Base-by-base conservation (phyloP, 805 yeast genomes). In the Metschnikowia lachancei region DNA sequence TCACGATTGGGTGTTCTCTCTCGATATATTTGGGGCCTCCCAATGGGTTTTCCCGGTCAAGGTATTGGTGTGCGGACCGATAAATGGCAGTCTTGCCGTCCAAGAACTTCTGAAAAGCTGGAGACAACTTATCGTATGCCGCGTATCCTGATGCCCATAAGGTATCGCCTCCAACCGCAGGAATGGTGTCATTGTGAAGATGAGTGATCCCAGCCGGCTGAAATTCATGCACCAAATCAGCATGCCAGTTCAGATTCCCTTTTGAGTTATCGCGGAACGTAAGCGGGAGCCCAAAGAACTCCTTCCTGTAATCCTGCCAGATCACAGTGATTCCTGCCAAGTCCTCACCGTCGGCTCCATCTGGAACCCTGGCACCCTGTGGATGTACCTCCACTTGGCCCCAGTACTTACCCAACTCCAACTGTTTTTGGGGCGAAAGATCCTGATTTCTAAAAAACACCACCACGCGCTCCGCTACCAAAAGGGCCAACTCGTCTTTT, bases 161-260 rank as follows among this genome's bases (percentile, higher is more conserved):
- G 13, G 83, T 79, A 57, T 79, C 83, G 49, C 83, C 83, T 39
- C 82, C 82, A 26, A 69, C 71, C 1, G 56, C 56, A 6, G 81
- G 80, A 26, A 75, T 69, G 16, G 78, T 67, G 54, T 78, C 80
- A 56, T 74, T 67, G 54, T 78, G 78, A 53, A 81, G 66, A 50
- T 74, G 76, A 3, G 85, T 78, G 53, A 74, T 65, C 17, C 80
- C 81, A 2, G 83, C 77, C 5, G 84, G 83, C 45, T 76, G 78
- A 37, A 67, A 65, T 63, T 80, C 84, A 54, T 78, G 82, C 35
- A 74, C 74, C 43, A 80, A 67, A 57, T 78, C 83, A 6, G 81
- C 70, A 65, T 78, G 83, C 56, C 58, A 54, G 30, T 51, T 51
- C 18, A 52, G 20, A 37, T 51, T 53, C 1, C 65, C 65, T n/a